Evolutionary conservation across 2,329 filamentous ascomycete species (phyloP), one percentile per base, ranked within the genome.

Genomic region (Venturia nashicola): DNA sequence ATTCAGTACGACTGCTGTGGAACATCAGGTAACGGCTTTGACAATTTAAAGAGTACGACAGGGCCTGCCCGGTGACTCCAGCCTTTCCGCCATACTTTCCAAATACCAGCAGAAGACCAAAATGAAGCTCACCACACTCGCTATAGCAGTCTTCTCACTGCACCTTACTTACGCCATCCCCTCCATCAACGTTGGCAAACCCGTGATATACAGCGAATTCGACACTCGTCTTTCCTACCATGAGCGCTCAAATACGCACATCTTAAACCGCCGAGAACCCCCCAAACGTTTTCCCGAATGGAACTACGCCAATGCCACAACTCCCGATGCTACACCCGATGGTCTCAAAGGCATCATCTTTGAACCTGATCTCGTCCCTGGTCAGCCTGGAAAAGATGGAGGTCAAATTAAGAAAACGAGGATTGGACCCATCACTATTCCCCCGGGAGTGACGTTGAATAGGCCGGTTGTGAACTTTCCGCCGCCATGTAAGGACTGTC

Each of bases 301-400:
- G 36, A 61, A 61, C 34, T 61, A 43, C 36, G 59, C 59, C 18
- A 61, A 61, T 14, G 39, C 59, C 12, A 61, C 59, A 8, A 61
- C 59, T 3, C 39, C 39, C 23, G 59, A 61, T 61, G 59, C 59
- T 16, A 61, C 20, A 16, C 39, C 59, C 36, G 59, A 61, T 43
- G 59, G 59, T 39, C 14, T 46, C 3, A 46, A 3, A 14, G 59
- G 59, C 7, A 42, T 61, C 23, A 61, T 61, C 39, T 43, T 61
- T 34, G 59, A 61, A 61, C 59, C 59, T 2, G 59, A 61, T 61
- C 43, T 61, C 27, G 12, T 61, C 14, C 27, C 32, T 18, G 59
- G 59, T 11, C 20, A 42, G 16, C 39, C 59, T 9, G 59, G 59
- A 14, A 61, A 61, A 23, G 59, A 61, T 61, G 59, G 59, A 8